A percentile compares a stretch with the other conserved stretches of the same genome.
Conservation (phyloP, 2,329 filamentous ascomycete species). For the Colletotrichum camelliae region DNA sequence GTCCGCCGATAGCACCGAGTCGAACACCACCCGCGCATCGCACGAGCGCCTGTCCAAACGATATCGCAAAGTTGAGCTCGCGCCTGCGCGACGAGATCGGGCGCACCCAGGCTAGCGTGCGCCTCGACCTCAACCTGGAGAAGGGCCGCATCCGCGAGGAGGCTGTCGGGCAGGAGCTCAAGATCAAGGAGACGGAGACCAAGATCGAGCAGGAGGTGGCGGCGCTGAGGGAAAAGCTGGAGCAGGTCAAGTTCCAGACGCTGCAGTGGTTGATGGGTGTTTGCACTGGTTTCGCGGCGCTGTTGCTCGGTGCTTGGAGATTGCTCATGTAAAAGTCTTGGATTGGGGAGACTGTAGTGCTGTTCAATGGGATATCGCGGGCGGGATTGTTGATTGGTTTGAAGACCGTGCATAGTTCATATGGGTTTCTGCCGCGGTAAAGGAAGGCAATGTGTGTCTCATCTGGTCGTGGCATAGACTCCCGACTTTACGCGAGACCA, state of each 20-base stretch:
- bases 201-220: constrained; percentile 98
- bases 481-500: background rate
- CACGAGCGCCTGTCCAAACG: constrained; percentile 95
- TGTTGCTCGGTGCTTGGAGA: constrained; percentile 73
- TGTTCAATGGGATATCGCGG: background rate
- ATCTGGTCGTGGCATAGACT: background rate
- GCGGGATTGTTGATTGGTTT: background rate
- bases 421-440: background rate
- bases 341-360: background rate
- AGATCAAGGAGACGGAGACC: constrained; percentile 98
- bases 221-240: constrained; percentile 85
- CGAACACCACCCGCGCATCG: constrained; percentile 83
- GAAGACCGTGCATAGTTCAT: background rate
- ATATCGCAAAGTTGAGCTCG: constrained; percentile 91
- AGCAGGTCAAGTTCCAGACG: constrained; percentile 97
- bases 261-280: constrained; percentile 97
- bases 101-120: constrained; percentile 89
- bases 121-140: constrained; percentile 92
- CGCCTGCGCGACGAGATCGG: constrained; percentile 92
- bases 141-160: constrained; percentile 97
- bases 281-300: constrained; percentile 69
- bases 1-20: constrained; percentile 89
- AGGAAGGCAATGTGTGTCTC: background rate
- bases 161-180: constrained; percentile 94
- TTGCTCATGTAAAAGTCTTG: constrained; percentile 62